These are phyloP conservation scores for Puccinellia tenuiflora DNA, from an alignment of 176 grass and related monocot genomes.

Conservation along the genomic window DNA sequence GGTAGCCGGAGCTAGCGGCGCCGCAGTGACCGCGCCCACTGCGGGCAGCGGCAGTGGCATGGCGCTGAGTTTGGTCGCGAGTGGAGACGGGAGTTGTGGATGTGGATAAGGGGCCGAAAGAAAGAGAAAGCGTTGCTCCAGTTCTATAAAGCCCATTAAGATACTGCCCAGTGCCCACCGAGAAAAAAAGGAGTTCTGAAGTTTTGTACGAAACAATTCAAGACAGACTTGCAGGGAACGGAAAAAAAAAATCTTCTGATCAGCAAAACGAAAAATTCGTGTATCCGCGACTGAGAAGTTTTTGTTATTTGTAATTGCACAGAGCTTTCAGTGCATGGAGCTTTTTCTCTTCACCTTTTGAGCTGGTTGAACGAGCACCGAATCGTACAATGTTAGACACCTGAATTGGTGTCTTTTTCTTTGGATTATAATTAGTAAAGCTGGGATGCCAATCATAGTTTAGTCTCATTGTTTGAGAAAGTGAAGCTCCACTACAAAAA, in stretches of 20 bases:
- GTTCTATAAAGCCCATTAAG: neutral
- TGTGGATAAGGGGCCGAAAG: slow-evolving; percentile 27
- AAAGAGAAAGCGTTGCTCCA: neutral
- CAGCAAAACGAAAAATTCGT: neutral
- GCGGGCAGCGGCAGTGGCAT: slow-evolving; percentile 19
- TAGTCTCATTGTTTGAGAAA: neutral
- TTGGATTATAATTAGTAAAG: neutral
- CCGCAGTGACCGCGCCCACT: slow-evolving; percentile 12
- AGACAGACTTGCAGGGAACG: neutral
- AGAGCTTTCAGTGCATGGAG: neutral
- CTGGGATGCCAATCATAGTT: neutral
- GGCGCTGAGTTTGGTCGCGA: neutral
- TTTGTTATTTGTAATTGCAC: neutral
- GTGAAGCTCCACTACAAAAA: neutral
- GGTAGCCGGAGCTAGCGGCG: slow-evolving; percentile 1
- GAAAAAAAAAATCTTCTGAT: neutral
- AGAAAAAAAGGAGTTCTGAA: too few species aligned
- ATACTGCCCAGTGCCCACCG: too few species aligned
- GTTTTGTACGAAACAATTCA: neutral
- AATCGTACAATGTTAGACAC: neutral
- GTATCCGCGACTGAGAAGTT: neutral
- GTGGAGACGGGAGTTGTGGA: neutral
- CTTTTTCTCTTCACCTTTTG: neutral
- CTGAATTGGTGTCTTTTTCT: neutral
- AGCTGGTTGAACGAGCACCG: neutral